Conservation (phyloP, 1,139 yeast species). For the Hansenula sp. region DNA sequence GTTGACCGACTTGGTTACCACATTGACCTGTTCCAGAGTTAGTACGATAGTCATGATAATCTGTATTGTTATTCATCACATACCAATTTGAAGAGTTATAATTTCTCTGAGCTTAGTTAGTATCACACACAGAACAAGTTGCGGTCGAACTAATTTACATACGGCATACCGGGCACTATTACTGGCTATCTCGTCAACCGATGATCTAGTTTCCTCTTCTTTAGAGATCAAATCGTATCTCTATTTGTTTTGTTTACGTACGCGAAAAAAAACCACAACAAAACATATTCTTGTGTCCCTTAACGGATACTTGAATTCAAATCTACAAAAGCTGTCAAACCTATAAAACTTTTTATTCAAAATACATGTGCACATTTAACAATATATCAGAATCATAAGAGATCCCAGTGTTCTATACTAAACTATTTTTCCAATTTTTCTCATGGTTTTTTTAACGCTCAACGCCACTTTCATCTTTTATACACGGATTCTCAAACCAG, state of each 20-base stretch:
- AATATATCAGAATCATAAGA: background rate
- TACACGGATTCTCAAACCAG: constrained; percentile 63
- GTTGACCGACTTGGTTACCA: constrained; percentile 93
- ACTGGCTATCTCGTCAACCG: background rate
- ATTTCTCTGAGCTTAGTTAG: constrained; percentile 35
- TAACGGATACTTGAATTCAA: background rate
- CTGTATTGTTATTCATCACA: constrained; percentile 6
- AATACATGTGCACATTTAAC: background rate
- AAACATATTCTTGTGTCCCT: background rate
- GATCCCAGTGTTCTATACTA: background rate
- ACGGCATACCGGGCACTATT: background rate
- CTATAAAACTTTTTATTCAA: background rate
- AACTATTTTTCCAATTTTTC: background rate
- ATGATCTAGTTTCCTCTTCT: background rate
- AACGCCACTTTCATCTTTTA: constrained; percentile 1
- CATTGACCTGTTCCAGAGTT: constrained; percentile 70
- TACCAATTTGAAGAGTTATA: constrained; percentile 60
- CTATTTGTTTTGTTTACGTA: background rate
- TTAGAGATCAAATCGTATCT: too few relatives aligned
- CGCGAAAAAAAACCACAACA: background rate
- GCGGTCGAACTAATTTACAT: background rate
- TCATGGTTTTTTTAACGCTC: background rate
- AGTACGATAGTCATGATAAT: constrained; percentile 22
- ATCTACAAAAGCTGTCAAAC: background rate
- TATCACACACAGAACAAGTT: background rate